Evolutionary conservation across 768 basidiomycete species (phyloP).

Genomic region (Hygrophoropsis aurantiaca): DNA sequence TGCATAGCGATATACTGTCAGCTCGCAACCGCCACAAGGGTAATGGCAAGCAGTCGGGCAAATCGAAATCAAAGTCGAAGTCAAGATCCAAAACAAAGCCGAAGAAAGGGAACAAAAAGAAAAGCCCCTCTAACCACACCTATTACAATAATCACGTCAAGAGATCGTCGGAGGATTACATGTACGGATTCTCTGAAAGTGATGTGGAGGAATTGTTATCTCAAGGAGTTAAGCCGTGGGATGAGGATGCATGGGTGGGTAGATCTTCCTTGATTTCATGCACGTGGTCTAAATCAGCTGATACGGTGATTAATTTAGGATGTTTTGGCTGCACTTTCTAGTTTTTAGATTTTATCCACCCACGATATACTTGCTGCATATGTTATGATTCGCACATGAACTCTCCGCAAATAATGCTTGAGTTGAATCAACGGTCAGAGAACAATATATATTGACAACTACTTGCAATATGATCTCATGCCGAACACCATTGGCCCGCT

Average conservation of each 20-base stretch:
- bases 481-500: too few relatives aligned
- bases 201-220: slow-evolving; percentile 33
- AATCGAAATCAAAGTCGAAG: too few relatives aligned
- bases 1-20: too few relatives aligned
- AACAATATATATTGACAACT: too few relatives aligned
- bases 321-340: slow-evolving; percentile 10
- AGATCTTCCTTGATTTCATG: neutral
- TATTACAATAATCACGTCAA: neutral
- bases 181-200: slow-evolving; percentile 28
- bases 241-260: slow-evolving; percentile 41
- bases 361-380: too few relatives aligned
- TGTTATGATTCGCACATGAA: too few relatives aligned
- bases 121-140: neutral
- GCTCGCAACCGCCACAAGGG: too few relatives aligned
- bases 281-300: too few relatives aligned
- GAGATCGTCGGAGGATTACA: neutral
- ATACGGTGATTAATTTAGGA: slow-evolving; percentile 9
- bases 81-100: neutral
- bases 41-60: too few relatives aligned
- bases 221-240: slow-evolving; percentile 46
- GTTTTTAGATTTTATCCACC: neutral
- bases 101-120: neutral
- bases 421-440: too few relatives aligned
- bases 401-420: too few relatives aligned
- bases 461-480: too few relatives aligned